These are phyloP conservation scores for Rasamsonia emersonii DNA, from an alignment of 2,329 filamentous ascomycete species.

Conservation along the genomic window DNA sequence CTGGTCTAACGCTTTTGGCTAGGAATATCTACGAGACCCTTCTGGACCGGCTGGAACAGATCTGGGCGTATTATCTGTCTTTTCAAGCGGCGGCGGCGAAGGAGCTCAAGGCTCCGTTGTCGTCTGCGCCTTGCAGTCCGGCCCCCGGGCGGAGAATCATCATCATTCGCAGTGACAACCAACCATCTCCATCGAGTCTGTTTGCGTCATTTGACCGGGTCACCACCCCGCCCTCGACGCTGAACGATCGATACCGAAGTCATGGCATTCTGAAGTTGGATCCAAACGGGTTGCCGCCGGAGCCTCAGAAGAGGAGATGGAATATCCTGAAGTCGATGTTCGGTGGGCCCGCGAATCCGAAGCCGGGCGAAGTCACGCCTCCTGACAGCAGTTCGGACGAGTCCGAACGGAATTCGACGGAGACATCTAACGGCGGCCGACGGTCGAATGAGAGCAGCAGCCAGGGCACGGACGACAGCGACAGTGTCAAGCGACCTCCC, in stretches of 20 bases:
- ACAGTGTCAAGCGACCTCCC: constrained; percentile 23
- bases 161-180: constrained; percentile 75
- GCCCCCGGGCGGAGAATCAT: constrained; percentile 78
- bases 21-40: constrained; percentile 63
- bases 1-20: constrained; percentile 2
- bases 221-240: constrained; percentile 32
- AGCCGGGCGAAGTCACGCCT: constrained; percentile 34
- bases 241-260: constrained; percentile 5
- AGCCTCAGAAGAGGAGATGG: constrained; percentile 37
- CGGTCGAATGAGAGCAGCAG: constrained; percentile 20
- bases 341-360: constrained; percentile 35
- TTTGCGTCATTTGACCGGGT: constrained; percentile 60
- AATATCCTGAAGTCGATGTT: constrained; percentile 44
- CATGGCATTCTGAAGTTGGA: constrained; percentile 12
- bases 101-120: constrained; percentile 51
- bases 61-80: constrained; percentile 74
- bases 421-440: constrained; percentile 14
- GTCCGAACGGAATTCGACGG: constrained; percentile 20
- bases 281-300: constrained; percentile 10
- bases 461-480: constrained; percentile 14
- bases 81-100: constrained; percentile 59
- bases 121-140: constrained; percentile 73
- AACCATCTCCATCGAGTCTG: constrained; percentile 41
- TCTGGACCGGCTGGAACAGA: constrained; percentile 57
- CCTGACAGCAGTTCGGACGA: constrained; percentile 32